These are phyloP conservation scores for Medicago truncatula DNA, from an alignment of 306 rosid genomes.

Conservation along the genomic window DNA sequence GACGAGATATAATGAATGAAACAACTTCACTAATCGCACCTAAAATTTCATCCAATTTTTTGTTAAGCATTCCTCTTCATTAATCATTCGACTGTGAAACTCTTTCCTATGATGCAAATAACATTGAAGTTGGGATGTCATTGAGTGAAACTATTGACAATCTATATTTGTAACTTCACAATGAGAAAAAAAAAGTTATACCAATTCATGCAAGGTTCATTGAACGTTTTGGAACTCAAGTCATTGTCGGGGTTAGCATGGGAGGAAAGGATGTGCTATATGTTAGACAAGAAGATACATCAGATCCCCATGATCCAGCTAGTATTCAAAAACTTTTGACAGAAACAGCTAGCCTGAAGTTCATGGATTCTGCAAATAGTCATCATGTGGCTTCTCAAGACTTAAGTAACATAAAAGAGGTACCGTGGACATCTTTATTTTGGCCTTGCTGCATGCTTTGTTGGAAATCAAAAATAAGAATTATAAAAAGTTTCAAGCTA, in stretches of 20 bases:
- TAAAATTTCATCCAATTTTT: too few species aligned
- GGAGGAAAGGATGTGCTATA: slow-evolving; percentile 91
- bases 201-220: slow-evolving; percentile 66
- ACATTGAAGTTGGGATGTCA: not conserved
- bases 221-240: slow-evolving; percentile 81
- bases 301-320: slow-evolving; percentile 58
- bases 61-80: not conserved
- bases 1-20: too few species aligned
- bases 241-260: slow-evolving; percentile 85
- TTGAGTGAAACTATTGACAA: not conserved
- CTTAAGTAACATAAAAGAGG: not conserved
- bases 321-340: slow-evolving; percentile 68
- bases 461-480: too few species aligned
- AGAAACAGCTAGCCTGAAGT: slow-evolving; percentile 68
- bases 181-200: not conserved
- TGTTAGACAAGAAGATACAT: slow-evolving; percentile 75
- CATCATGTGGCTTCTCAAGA: not conserved
- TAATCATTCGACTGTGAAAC: not conserved
- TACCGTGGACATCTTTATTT: not conserved
- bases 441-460: not conserved
- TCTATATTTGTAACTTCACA: not conserved
- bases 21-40: too few species aligned
- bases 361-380: slow-evolving; percentile 48
- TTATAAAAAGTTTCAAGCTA: too few species aligned
- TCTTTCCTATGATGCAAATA: not conserved